Base-by-base conservation (phyloP, 2,329 filamentous ascomycete genomes). In the Botrytis pseudocinerea region DNA sequence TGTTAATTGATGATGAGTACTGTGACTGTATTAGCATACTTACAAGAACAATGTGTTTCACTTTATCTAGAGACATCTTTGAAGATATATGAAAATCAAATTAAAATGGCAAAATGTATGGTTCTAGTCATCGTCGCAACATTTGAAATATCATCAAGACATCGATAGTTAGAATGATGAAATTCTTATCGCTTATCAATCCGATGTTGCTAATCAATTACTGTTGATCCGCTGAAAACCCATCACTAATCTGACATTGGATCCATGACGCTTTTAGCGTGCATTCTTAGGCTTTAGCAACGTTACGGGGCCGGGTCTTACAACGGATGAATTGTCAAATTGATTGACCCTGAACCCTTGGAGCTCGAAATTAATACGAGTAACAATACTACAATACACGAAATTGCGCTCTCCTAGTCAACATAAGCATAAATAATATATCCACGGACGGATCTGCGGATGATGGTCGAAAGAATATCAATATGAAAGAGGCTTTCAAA, bases 11-110 rank as follows among this genome's bases (percentile, higher is more conserved):
- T 46, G 46, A 42, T 54, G 46, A 7, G 32, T 28, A 20, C 20
- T 51, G 2, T 51, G 35, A 14, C 54, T 14, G 25, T 0, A 32
- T 46, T 35, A 3, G 40, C 48, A 66, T 68, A 82, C 85, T 48
- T 84, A 93, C 92, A 78, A 96, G 88, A 76, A 94, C 86, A 76
- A 96, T 91, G 80, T 95, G 90, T 79, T 93, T 92, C 79, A 95
- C 88, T 78, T 91, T 91, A 71, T 87, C 82, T 42, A 93, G 85
- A 74, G 90, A 91, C 90, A 92, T 92, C 44, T 77, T 83, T 73
- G 69, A 1, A 25, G 4, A 54, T 66, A 32, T 25, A 40, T 25
- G 38, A 12, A 22, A 12, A 70, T 38, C 38, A 40, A 25, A 40
- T 48, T 2, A 32, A 40, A 64, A 14, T 18, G 20, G 32, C 9